Evolutionary conservation across 257 asterid species (phyloP), one percentile per base, ranked within the genome.

Genomic region (Leptodermis oblonga): DNA sequence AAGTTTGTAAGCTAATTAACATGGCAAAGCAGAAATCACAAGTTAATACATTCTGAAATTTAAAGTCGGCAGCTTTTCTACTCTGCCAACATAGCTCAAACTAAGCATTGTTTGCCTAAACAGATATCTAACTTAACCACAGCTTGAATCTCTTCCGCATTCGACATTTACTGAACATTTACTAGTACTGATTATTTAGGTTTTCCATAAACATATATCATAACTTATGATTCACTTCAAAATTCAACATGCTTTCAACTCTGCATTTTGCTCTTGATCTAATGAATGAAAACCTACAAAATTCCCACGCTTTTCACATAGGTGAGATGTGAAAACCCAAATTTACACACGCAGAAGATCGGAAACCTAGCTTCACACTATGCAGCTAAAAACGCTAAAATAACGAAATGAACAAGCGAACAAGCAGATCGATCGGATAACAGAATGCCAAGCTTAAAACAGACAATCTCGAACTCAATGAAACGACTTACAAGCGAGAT

Each of bases 401-500:
- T 22, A 55, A 77, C 48, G 65, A 73, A 82, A 80, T 74, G 74
- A 46, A 61, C 70, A 70, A 37, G 63, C 68, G 70, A 78, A 78
- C 67, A 69, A 45, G 51, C 77, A 73, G 76, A 78, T 70, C 67
- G 76, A 78, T 70, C 67, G 78, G 54, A 67, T 39, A 65, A 37
- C 3, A 12, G 62, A 73, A 71, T 48, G 55, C 54, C 42, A 60
- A 68, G 58, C 4, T 59, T 20, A 34, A 36, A 36, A 5, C 7
- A 17, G 9, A 4, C 15, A 37, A 10, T 60, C 13, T 20, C 4
- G 11, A 2, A 6, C 2, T 61, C 28, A 61, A 20, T 31, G 46
- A 9, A 36, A 9, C 31, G 79, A 70, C 87, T 80, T 73, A 86
- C 92, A 73, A 52, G 82, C 79, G 70, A 51, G 51, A 34, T 8